Conservation (phyloP, 352 stramenopile genomes). For the Globisporangium echinulatum region DNA sequence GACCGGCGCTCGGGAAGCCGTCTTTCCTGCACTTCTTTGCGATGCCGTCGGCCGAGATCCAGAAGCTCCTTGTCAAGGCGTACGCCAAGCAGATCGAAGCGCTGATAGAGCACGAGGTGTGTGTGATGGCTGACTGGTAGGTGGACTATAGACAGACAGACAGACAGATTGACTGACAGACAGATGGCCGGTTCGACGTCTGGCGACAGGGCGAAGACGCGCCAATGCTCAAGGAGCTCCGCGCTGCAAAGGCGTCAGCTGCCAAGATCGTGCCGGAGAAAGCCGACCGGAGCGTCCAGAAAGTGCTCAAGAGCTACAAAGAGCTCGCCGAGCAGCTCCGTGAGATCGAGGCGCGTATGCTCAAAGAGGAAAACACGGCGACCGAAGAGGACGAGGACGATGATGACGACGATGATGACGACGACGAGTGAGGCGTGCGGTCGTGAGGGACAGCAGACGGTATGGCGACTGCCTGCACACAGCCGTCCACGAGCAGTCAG, state of each 20-base stretch:
- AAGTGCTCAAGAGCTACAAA: constrained; percentile 66
- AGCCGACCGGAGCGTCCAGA: constrained; percentile 56
- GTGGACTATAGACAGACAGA: too few relatives aligned
- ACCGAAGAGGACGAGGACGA: constrained; percentile 40
- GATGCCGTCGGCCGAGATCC: constrained; percentile 60
- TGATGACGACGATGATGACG: constrained; percentile 9
- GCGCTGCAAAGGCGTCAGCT: constrained; percentile 40
- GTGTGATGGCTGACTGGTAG: neutral
- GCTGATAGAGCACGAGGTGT: constrained; percentile 42
- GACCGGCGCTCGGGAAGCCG: constrained; percentile 56
- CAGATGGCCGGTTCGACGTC: too few relatives aligned
- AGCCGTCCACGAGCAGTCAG: too few relatives aligned
- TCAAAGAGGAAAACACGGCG: constrained; percentile 39
- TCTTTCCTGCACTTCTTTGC: constrained; percentile 84
- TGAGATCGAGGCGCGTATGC: constrained; percentile 48
- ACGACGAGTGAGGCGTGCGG: constrained; percentile 9
- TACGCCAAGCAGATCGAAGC: constrained; percentile 85
- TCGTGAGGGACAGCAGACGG: too few relatives aligned
- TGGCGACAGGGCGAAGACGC: constrained; percentile 24
- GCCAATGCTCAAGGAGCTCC: constrained; percentile 66
- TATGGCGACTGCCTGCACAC: too few relatives aligned
- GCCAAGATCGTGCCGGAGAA: constrained; percentile 57
- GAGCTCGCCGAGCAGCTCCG: constrained; percentile 65
- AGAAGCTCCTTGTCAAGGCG: constrained; percentile 66
- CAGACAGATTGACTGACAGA: too few relatives aligned